Conservation (phyloP, 2,329 filamentous ascomycete species). For the Microsporum ferrugineum region DNA sequence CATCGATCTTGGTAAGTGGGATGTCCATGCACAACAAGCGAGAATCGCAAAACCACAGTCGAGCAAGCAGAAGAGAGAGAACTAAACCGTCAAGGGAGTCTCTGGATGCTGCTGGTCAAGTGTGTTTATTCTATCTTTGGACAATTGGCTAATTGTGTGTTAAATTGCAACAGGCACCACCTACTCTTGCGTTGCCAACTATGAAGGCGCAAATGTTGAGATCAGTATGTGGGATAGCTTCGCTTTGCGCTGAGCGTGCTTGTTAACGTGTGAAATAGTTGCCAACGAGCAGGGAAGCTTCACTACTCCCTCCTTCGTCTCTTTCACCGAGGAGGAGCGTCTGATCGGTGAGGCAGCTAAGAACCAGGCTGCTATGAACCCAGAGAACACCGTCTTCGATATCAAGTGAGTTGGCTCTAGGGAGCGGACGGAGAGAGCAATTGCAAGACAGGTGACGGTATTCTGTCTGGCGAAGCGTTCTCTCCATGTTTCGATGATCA, state of each 20-base stretch:
- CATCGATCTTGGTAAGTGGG: constrained; percentile 88
- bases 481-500: background rate
- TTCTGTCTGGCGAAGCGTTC: background rate
- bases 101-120: background rate
- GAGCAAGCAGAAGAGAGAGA: background rate
- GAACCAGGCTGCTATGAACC: constrained; percentile 99
- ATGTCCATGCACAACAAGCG: background rate
- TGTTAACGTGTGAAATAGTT: constrained; percentile 40
- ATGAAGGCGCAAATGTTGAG: constrained; percentile 98
- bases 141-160: constrained; percentile 7
- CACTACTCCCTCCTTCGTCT: constrained; percentile 97
- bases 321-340: constrained; percentile 97
- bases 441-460: background rate
- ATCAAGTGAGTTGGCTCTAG: constrained; percentile 66
- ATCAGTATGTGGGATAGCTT: constrained; percentile 56
- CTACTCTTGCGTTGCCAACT: constrained; percentile 99
- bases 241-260: constrained; percentile 8
- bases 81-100: background rate
- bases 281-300: constrained; percentile 99
- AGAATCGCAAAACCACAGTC: background rate
- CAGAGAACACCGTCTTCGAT: constrained; percentile 94
- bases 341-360: constrained; percentile 98
- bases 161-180: constrained; percentile 61
- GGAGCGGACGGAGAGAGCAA: background rate
- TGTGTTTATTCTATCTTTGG: constrained; percentile 8